Evolutionary conservation across 192 early-diverging fungal genomes (phyloP).

Genomic region (Phycomyces blakesleeanus): DNA sequence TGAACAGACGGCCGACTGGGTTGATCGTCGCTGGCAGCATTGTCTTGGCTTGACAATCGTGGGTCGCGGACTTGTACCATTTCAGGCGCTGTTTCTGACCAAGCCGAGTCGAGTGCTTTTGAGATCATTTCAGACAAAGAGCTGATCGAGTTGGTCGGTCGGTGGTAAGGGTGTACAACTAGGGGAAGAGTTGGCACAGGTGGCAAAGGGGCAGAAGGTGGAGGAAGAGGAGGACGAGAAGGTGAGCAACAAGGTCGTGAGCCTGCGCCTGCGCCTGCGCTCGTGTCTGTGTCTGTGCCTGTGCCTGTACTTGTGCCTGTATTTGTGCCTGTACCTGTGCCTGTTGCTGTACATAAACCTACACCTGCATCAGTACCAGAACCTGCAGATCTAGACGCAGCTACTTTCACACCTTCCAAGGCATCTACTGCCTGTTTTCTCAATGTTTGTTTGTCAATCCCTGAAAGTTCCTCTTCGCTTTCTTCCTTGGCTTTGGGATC

Average conservation of each 20-base stretch:
- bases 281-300: too few species aligned
- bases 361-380: too few species aligned
- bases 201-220: too few species aligned
- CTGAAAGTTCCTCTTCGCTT: constrained; percentile 3
- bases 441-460: neutral
- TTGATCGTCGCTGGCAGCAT: neutral
- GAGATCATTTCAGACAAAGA: constrained; percentile 2
- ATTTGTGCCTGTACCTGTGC: too few species aligned
- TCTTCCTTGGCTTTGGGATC: neutral
- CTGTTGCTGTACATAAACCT: too few species aligned
- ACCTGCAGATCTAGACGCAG: too few species aligned
- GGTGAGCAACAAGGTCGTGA: too few species aligned
- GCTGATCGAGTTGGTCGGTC: neutral
- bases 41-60: neutral
- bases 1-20: neutral
- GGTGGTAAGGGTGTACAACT: neutral
- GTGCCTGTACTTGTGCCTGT: too few species aligned
- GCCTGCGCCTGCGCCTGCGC: too few species aligned
- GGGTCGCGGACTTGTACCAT: constrained; percentile 10
- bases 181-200: too few species aligned
- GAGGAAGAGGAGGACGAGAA: too few species aligned
- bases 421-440: constrained; percentile 3
- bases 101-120: constrained; percentile 13
- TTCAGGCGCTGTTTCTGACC: neutral
- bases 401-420: neutral